phyloP scores from a whole-genome alignment of 1,284 basidiomycete genomes.

The Baeospora myosura region DNA sequence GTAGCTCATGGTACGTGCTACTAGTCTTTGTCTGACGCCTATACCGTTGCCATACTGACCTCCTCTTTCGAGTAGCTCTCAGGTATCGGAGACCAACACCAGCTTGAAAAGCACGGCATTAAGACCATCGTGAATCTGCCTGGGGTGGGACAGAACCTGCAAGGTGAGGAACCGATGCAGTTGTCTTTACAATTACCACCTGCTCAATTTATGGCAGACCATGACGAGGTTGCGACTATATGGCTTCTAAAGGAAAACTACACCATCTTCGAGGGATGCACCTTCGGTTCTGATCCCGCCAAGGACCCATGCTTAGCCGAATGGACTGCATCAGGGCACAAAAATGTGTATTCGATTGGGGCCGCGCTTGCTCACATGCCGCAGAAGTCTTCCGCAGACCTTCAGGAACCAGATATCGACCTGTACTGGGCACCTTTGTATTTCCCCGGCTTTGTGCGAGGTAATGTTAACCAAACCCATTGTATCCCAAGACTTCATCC shows the following conservation, averaged over 20 bases:
- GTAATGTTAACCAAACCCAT: conserved; percentile 7
- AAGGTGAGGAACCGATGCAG: conserved; percentile 17
- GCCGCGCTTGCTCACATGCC: conserved; percentile 15
- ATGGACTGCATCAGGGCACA: conserved; percentile 14
- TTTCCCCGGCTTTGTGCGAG: conserved; percentile 22
- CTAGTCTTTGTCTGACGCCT: too few species aligned
- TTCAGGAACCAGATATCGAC: conserved; percentile 20
- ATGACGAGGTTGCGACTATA: conserved; percentile 23
- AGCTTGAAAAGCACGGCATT: conserved; percentile 20
- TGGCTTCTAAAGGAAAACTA: conserved; percentile 22
- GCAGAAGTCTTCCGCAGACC: conserved; percentile 14
- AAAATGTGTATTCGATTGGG: conserved; percentile 21
- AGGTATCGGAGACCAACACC: conserved; percentile 20
- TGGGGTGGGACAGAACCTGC: conserved; percentile 25
- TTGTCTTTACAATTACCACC: background rate
- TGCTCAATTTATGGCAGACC: conserved; percentile 15
- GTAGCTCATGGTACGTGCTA: conserved; percentile 22
- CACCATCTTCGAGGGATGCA: conserved; percentile 19
- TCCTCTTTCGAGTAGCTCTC: conserved; percentile 18
- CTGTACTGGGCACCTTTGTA: conserved; percentile 19
- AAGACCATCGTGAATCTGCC: conserved; percentile 21
- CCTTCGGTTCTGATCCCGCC: conserved; percentile 16
- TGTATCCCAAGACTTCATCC: background rate
- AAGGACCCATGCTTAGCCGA: conserved; percentile 21
- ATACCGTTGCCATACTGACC: background rate